Conservation (phyloP, 73 alveolate species). For the Paramecium tetraurelia region DNA sequence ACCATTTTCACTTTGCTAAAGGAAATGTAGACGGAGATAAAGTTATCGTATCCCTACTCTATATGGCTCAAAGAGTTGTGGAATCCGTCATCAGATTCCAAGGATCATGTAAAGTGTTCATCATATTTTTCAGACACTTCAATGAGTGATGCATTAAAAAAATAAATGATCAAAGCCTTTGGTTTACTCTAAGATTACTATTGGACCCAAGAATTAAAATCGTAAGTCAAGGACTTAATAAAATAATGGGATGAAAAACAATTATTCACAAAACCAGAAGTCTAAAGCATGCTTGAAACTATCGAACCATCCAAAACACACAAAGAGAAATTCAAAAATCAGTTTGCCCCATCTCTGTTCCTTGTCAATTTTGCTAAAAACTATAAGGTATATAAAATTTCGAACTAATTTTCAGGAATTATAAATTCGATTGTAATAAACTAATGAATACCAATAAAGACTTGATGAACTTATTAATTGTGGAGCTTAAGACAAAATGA, state of each 20-base stretch:
- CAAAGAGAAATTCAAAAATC: neutral
- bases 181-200: neutral
- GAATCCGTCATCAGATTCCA: neutral
- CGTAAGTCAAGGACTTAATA: neutral
- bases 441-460: neutral
- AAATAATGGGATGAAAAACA: constrained; percentile 7
- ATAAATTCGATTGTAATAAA: neutral
- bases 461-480: neutral
- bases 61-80: neutral
- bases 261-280: neutral
- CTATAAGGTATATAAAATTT: neutral
- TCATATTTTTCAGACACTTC: neutral
- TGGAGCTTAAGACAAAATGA: neutral
- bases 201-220: neutral
- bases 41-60: neutral
- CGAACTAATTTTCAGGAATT: neutral
- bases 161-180: neutral
- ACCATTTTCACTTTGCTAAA: neutral
- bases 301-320: neutral
- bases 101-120: neutral
- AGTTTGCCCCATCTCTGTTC: neutral
- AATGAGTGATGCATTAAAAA: constrained; percentile 1
- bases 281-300: neutral
- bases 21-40: neutral
- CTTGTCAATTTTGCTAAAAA: neutral